Percentiles rank a stretch among this genome's conserved stretches.
Evolutionary conservation across 768 basidiomycete species (phyloP).

Genomic region (Pisolithus microcarpus): DNA sequence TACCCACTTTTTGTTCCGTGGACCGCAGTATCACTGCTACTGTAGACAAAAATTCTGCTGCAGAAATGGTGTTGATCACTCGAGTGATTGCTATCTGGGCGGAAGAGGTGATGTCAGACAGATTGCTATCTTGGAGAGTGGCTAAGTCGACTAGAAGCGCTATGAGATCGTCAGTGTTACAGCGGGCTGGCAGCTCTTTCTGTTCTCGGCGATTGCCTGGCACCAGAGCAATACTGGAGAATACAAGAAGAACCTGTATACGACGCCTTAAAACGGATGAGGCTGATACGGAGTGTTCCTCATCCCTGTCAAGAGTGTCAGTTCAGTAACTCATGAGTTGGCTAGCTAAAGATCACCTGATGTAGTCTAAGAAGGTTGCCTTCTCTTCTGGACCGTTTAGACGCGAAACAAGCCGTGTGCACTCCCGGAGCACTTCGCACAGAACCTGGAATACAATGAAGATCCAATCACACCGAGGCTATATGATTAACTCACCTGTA

Average conservation of each 20-base stretch:
- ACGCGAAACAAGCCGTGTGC: conserved; percentile 45
- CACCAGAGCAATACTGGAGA: conserved; percentile 50
- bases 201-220: conserved; percentile 15
- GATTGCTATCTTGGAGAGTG: conserved; percentile 30
- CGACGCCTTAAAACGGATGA: conserved; percentile 46
- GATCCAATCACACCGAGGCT: too few relatives aligned
- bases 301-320: conserved; percentile 38
- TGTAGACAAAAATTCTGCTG: conserved; percentile 58
- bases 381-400: conserved; percentile 31
- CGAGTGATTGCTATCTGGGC: conserved; percentile 47
- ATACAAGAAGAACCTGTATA: conserved; percentile 60
- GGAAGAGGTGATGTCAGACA: conserved; percentile 38
- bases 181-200: conserved; percentile 6
- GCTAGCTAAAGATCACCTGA: conserved; percentile 32
- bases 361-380: conserved; percentile 49
- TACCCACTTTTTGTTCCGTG: conserved; percentile 44
- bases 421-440: conserved; percentile 59
- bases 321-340: neutral
- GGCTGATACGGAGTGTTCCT: conserved; percentile 44
- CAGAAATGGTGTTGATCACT: conserved; percentile 59
- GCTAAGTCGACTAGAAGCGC: conserved; percentile 44
- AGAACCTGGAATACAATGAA: conserved; percentile 40
- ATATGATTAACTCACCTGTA: conserved; percentile 37
- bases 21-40: conserved; percentile 50
- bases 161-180: conserved; percentile 37